These are phyloP conservation scores for Diversispora epigaea DNA, from an alignment of 192 early-diverging fungal genomes.

Conservation along the genomic window DNA sequence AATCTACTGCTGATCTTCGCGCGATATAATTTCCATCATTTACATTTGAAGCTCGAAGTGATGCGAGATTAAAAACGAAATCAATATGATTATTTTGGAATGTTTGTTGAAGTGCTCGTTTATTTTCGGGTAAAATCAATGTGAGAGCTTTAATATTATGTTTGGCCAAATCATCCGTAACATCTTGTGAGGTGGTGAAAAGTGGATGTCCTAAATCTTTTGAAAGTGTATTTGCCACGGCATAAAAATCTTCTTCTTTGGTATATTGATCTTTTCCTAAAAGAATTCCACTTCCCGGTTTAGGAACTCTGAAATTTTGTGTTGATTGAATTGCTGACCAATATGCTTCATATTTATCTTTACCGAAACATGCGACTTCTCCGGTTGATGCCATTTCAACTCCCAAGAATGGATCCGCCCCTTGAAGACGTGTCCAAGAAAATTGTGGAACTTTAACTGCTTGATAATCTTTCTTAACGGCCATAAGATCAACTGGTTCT, in stretches of 20 bases:
- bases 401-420: conserved; percentile 96
- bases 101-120: conserved; percentile 56
- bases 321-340: conserved; percentile 93
- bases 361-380: conserved; percentile 97
- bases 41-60: conserved; percentile 60
- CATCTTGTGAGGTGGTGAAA: conserved; percentile 63
- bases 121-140: conserved; percentile 50
- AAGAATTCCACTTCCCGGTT: conserved; percentile 63
- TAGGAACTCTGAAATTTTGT: conserved; percentile 88
- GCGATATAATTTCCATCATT: conserved; percentile 71
- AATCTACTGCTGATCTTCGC: conserved; percentile 94
- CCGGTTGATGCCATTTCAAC: conserved; percentile 99
- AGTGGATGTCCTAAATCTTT: conserved; percentile 65
- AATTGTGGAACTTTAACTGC: conserved; percentile 99
- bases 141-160: conserved; percentile 49
- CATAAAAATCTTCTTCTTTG: conserved; percentile 62
- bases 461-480: conserved; percentile 76
- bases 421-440: conserved; percentile 90
- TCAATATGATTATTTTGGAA: conserved; percentile 65
- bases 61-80: conserved; percentile 70
- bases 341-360: conserved; percentile 98
- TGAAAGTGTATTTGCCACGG: conserved; percentile 67
- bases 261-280: conserved; percentile 73
- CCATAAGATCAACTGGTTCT: conserved; percentile 73
- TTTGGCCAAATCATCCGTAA: conserved; percentile 49